Conservation (phyloP, 2,329 filamentous ascomycete species). For the Hirsutella rhossiliensis region DNA sequence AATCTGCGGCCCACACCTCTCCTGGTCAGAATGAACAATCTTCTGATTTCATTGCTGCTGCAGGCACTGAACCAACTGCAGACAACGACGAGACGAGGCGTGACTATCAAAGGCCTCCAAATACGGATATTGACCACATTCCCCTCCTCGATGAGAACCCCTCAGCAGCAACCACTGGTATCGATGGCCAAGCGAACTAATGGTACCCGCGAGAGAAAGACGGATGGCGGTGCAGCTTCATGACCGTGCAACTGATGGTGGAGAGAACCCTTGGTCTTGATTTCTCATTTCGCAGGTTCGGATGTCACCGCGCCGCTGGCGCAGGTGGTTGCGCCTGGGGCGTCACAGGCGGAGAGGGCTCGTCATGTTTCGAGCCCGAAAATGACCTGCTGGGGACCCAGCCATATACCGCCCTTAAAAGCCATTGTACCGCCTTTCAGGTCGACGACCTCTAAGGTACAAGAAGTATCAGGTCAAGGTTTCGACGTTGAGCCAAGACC, state of each 20-base stretch:
- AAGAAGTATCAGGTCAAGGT: no score
- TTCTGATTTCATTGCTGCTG: conserved; percentile 5
- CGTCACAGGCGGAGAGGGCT: no score
- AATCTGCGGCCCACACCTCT: conserved; percentile 3
- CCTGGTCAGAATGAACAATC: conserved; percentile 6
- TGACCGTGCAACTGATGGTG: not conserved
- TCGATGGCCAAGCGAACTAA: conserved; percentile 21
- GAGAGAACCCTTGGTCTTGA: not conserved
- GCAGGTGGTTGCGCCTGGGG: no score
- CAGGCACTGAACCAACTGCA: not conserved
- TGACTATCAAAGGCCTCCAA: conserved; percentile 9
- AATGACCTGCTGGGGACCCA: no score
- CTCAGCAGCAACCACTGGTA: conserved; percentile 22
- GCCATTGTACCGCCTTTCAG: no score
- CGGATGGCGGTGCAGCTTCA: not conserved
- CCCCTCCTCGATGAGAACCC: conserved; percentile 39
- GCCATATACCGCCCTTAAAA: no score
- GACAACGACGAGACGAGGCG: conserved; percentile 7
- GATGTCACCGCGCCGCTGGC: no score
- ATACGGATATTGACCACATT: conserved; percentile 37
- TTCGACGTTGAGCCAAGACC: no score
- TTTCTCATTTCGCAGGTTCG: no score
- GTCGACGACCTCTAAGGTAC: no score
- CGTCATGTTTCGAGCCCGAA: no score
- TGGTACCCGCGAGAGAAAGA: not conserved